Conservation (phyloP, 768 basidiomycete species). For the Tylopilus subfusipes region DNA sequence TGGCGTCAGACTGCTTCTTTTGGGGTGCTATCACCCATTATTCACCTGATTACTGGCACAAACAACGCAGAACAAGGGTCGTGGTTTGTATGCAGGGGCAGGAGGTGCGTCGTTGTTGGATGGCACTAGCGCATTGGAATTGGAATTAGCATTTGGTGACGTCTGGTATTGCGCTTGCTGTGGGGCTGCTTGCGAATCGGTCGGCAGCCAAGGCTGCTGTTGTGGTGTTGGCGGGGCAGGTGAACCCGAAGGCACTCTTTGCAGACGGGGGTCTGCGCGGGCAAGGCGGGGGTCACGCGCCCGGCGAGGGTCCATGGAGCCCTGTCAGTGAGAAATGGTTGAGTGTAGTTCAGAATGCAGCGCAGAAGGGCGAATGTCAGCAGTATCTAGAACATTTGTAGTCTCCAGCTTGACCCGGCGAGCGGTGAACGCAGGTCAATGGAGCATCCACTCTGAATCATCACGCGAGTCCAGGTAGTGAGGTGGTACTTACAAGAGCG, state of each 20-base stretch:
- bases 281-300: constrained; percentile 78
- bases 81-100: constrained; percentile 47
- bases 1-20: constrained; percentile 14
- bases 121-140: neutral
- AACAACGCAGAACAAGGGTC: constrained; percentile 93
- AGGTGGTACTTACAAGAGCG: constrained; percentile 20
- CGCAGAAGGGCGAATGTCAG: constrained; percentile 51
- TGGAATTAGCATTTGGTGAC: constrained; percentile 6
- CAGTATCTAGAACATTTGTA: constrained; percentile 88
- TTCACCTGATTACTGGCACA: constrained; percentile 97
- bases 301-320: constrained; percentile 72
- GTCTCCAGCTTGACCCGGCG: constrained; percentile 74
- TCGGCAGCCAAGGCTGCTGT: constrained; percentile 26
- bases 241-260: constrained; percentile 42
- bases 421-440: constrained; percentile 52
- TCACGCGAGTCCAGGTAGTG: constrained; percentile 36
- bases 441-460: constrained; percentile 94
- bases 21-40: neutral
- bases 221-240: constrained; percentile 29
- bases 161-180: constrained; percentile 21
- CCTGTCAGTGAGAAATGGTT: constrained; percentile 11
- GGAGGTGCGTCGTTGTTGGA: constrained; percentile 8
- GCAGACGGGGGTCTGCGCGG: constrained; percentile 64
- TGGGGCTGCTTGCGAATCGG: constrained; percentile 6
- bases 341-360: constrained; percentile 14